Evolutionary conservation across 1,284 basidiomycete species (phyloP).

Genomic region (Rhodotorula sp.): DNA sequence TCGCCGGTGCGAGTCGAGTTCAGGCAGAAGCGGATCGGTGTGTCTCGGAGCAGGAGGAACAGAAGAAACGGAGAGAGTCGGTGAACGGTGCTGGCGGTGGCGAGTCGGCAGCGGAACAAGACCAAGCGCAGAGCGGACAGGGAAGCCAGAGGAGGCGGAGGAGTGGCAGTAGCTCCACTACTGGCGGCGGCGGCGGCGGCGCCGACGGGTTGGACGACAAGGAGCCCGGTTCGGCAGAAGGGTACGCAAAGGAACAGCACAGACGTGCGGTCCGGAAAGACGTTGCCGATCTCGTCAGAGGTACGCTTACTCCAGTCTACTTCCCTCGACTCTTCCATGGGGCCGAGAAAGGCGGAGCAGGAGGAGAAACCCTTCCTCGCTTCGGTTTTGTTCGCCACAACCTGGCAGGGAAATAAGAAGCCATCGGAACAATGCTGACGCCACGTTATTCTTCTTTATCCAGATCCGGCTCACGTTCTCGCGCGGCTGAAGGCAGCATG

Average conservation of each 20-base stretch:
- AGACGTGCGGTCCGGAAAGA: constrained; percentile 62
- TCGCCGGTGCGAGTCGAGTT: constrained; percentile 15
- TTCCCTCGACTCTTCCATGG: neutral
- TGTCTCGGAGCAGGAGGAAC: constrained; percentile 3
- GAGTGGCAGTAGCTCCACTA: neutral
- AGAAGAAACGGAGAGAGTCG: neutral
- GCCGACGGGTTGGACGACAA: neutral
- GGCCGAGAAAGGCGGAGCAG: too few relatives aligned
- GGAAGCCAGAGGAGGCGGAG: neutral
- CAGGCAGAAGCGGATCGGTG: constrained; percentile 20
- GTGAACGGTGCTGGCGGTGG: neutral
- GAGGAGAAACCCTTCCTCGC: neutral
- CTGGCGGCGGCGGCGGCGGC: neutral
- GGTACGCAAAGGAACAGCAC: constrained; percentile 49
- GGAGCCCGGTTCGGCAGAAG: neutral
- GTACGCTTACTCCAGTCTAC: constrained; percentile 51
- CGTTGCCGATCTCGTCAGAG: constrained; percentile 68
- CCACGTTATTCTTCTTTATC: neutral
- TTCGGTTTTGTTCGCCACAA: too few relatives aligned
- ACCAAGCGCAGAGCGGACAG: neutral
- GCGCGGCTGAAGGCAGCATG: constrained; percentile 24
- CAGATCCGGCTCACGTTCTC: constrained; percentile 40
- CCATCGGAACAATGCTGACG: neutral
- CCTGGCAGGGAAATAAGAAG: too few relatives aligned
- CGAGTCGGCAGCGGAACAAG: neutral